Conservation (phyloP, 2,329 filamentous ascomycete species). For the Albifimbria verrucaria region DNA sequence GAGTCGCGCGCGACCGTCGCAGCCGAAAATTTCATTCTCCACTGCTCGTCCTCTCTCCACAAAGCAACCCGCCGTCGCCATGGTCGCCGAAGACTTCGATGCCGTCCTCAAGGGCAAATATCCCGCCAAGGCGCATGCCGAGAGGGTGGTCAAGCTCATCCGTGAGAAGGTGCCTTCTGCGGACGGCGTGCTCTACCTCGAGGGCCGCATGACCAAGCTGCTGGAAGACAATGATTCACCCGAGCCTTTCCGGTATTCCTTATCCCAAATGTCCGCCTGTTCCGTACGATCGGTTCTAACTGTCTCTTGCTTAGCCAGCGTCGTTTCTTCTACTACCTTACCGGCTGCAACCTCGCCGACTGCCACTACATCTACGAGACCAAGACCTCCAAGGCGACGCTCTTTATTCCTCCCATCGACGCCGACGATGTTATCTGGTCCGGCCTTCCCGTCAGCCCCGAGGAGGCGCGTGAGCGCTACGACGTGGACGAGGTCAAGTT, state of each 20-base stretch:
- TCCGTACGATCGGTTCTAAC: background rate
- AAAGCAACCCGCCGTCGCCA: background rate
- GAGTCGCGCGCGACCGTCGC: too few species aligned
- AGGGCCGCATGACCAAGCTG: constrained; percentile 76
- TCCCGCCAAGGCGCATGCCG: constrained; percentile 84
- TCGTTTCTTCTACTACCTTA: constrained; percentile 92
- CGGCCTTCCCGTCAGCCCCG: constrained; percentile 73
- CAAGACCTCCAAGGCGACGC: constrained; percentile 65
- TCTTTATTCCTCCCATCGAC: constrained; percentile 89
- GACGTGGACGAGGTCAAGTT: constrained; percentile 77
- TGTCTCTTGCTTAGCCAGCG: constrained; percentile 60
- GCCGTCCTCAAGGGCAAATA: constrained; percentile 60
- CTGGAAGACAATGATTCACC: constrained; percentile 87
- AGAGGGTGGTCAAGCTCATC: constrained; percentile 78
- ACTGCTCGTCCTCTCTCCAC: too few species aligned
- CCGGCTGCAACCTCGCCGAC: constrained; percentile 78
- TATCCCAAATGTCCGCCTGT: background rate
- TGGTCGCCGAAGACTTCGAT: constrained; percentile 41
- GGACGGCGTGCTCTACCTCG: constrained; percentile 77
- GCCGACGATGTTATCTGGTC: constrained; percentile 92
- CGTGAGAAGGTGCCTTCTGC: constrained; percentile 61
- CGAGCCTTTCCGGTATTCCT: constrained; percentile 68
- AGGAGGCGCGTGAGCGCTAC: constrained; percentile 73
- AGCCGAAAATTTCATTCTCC: too few species aligned
- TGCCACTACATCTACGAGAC: constrained; percentile 81